Percentiles rank a stretch among this genome's conserved stretches.
Evolutionary conservation across 352 stramenopile genomes (phyloP).

Genomic region (Globisporangium nodosum): DNA sequence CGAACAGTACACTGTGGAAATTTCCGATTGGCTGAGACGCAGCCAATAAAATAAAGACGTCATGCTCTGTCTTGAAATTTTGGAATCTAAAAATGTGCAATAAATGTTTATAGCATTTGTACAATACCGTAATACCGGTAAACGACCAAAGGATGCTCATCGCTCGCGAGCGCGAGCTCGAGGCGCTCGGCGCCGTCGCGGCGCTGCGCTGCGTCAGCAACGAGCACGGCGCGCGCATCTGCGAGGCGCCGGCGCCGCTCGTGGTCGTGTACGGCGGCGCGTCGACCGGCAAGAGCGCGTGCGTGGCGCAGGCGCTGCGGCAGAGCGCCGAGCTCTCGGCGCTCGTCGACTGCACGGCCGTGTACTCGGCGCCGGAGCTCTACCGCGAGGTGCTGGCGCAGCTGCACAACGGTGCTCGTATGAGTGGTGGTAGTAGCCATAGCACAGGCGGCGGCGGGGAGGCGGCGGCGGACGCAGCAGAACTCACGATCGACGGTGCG

Average conservation of each 20-base stretch:
- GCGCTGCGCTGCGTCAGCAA: constrained; percentile 27
- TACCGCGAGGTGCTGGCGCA: constrained; percentile 71
- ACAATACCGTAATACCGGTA: no score
- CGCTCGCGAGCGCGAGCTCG: constrained; percentile 37
- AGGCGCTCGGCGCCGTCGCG: constrained; percentile 36
- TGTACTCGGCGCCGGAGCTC: constrained; percentile 60
- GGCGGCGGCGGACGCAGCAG: neutral
- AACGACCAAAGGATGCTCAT: no score
- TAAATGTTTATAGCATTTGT: no score
- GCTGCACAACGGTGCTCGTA: constrained; percentile 18
- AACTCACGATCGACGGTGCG: constrained; percentile 9
- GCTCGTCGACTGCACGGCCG: constrained; percentile 63
- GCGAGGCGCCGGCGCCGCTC: constrained; percentile 47
- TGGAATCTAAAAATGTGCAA: no score
- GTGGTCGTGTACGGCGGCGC: constrained; percentile 68
- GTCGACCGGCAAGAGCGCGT: constrained; percentile 70
- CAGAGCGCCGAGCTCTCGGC: constrained; percentile 29
- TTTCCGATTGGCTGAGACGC: no score
- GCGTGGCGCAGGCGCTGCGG: constrained; percentile 37
- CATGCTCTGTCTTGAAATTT: no score
- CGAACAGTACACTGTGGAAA: no score
- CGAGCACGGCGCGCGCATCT: constrained; percentile 7
- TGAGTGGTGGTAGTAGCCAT: neutral
- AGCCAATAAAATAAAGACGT: no score
- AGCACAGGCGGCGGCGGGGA: no score